Conservation (phyloP, 805 yeast species). For the Candida sphagnicola region DNA sequence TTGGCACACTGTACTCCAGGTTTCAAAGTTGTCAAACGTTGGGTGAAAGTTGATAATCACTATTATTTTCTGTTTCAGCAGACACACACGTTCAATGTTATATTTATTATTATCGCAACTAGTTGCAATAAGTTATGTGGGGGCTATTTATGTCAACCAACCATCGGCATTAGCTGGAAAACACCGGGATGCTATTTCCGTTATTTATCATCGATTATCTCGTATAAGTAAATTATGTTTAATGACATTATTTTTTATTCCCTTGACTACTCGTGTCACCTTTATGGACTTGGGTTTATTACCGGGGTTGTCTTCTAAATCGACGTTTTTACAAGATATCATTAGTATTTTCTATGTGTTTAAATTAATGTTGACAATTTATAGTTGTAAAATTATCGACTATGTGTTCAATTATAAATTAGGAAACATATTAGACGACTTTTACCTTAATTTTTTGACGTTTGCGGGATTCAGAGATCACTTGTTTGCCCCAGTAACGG, state of each 20-base stretch:
- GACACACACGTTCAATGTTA: background rate
- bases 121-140: constrained; percentile 46
- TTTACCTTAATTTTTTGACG: constrained; percentile 16
- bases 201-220: constrained; percentile 38
- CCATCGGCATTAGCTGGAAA: constrained; percentile 18
- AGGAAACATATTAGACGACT: constrained; percentile 2
- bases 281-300: constrained; percentile 26
- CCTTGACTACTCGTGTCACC: constrained; percentile 14
- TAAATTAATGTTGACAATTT: constrained; percentile 30
- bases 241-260: constrained; percentile 24
- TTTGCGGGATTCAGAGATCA: constrained; percentile 51
- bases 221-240: constrained; percentile 31
- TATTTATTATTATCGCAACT: constrained; percentile 17
- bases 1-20: background rate
- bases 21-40: background rate
- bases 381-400: constrained; percentile 29
- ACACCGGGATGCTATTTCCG: constrained; percentile 40
- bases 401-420: constrained; percentile 1
- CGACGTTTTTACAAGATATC: constrained; percentile 9
- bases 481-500: constrained; percentile 72
- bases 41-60: background rate
- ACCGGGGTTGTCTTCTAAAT: constrained; percentile 23
- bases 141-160: constrained; percentile 29
- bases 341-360: constrained; percentile 10
- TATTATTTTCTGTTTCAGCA: too few species aligned